Evolutionary conservation across 139 green algal species (phyloP).

Genomic region (Eudorina sp.): DNA sequence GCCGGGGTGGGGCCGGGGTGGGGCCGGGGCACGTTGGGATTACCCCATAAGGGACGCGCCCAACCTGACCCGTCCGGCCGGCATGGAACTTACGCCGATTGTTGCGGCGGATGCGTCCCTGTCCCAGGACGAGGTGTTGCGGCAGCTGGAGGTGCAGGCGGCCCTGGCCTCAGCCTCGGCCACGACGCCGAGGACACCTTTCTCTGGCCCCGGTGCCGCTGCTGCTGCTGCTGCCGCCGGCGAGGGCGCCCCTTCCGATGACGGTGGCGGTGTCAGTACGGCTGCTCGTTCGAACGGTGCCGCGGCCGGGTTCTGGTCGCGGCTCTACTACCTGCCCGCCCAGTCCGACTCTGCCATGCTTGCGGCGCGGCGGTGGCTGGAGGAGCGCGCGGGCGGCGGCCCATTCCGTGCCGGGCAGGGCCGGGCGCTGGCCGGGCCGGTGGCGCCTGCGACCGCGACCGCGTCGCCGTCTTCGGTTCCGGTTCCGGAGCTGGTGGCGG

Average conservation of each 20-base stretch:
- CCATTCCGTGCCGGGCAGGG: neutral
- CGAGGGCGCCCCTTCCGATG: neutral
- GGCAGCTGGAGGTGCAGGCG: neutral
- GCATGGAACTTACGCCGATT: neutral
- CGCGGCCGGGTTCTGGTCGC: neutral
- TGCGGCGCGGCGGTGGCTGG: neutral
- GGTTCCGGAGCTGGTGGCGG: too few species aligned
- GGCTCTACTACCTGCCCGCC: constrained; percentile 7
- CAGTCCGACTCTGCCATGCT: neutral
- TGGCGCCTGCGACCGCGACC: too few species aligned
- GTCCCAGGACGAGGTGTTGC: constrained; percentile 15
- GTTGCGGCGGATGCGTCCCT: too few species aligned
- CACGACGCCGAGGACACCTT: too few species aligned
- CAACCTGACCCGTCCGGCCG: neutral
- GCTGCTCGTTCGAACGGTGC: too few species aligned
- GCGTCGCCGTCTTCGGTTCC: too few species aligned
- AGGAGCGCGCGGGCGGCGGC: constrained; percentile 16
- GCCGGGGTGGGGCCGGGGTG: too few species aligned
- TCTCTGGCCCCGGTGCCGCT: too few species aligned
- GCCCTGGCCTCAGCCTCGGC: neutral
- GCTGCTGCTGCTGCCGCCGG: neutral
- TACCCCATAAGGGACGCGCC: too few species aligned
- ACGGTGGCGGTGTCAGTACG: too few species aligned
- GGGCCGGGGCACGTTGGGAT: too few species aligned
- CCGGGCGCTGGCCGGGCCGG: neutral